Evolutionary conservation across 2,329 filamentous ascomycete species (phyloP), one percentile per base, ranked within the genome.

Genomic region (Zarea fungicola): DNA sequence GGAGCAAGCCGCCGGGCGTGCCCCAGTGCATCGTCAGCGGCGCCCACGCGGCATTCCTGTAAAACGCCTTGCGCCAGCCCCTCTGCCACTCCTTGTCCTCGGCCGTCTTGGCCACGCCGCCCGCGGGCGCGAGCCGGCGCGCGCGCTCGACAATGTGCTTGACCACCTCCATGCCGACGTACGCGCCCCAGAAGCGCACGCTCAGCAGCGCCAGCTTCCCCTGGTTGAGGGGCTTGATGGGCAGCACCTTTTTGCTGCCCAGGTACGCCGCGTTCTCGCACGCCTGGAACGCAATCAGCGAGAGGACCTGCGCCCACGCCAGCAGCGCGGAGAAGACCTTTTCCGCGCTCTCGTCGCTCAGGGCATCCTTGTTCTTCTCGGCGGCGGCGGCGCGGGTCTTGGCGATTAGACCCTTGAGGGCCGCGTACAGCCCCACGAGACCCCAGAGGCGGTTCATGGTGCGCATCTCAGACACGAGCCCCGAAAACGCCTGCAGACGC

Each of bases 21-120:
- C 88, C 85, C 85, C 87, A 96, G 70, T 96, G 89, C 22, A 92
- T 61, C 53, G 88, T 92, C 63, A 95, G 72, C 26, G 91, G 89
- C 49, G 87, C 81, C 82, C 88, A 95, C 26, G 85, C 83, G 53
- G 81, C 62, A 67, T 89, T 90, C 35, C 83, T 77, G 18, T 82
- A 72, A 46, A 92, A 68, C 60, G 84, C 79, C 61, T 77, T 81
- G 74, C 78, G 83, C 80, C 80, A 90, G 52, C 70, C 62, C 11
- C 56, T 61, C 36, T 59, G 58, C 69, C 77, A 80, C 39, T 62
- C 67, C 31, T 63, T 65, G 52, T 75, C 66, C 51, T 55, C 54
- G 19, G 48, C 51, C 54, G 11, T 58, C 56, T 43, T 55, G 65
- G 56, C 67, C 65, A 19, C 42, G 21, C 23, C 13, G 52, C 65